Base-by-base conservation (phyloP, 768 basidiomycete species). In the Tylopilus felleus region DNA sequence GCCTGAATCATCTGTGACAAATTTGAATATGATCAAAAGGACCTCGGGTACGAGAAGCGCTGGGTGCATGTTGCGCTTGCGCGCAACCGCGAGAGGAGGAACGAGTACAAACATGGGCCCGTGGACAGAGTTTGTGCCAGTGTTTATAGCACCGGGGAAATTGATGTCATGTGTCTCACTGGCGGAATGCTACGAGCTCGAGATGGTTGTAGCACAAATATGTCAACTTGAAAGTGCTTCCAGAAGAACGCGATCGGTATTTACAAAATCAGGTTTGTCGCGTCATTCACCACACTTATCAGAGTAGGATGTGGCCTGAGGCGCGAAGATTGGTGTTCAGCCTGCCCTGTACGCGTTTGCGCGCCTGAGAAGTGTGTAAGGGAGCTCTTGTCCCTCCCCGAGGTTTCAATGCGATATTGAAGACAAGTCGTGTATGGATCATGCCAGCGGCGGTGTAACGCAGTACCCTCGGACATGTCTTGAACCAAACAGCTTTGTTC, bases 11-110 rank as follows among this genome's bases (percentile, higher is more conserved):
- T 66, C 55, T 9, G 56, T 56, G 39, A 66, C 25, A 38, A 47
- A 33, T 25, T 52, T 52, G 59, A 65, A 64, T 48, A 66, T 56
- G 45, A 56, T 66, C 36, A 61, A 17, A 21, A 65, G 61, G 42
- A 64, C 56, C 44, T 65, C 64, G 22, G 65, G 64, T 1, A 63
- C 36, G 51, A 44, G 33, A 13, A 65, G 59, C 4, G 57, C 57
- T 22, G 8, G 51, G 21, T 63, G 64, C 57, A 57, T 61, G 28
- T 27, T n/a, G 10, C 36, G 55, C 52, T 46, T 54, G 16, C 10
- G 44, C 52, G 22, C n/a, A 7, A 27, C 17, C 7, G 21, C 1
- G 28, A 38, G 40, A 52, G 46, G 29, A 29, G 44, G 54, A 31
- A 55, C 36, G 42, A 60, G 56, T 29, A 47, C 5, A 51, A 53